Evolutionary conservation across 192 early-diverging fungal genomes (phyloP), one percentile per base, ranked within the genome.

Genomic region (Coemansia reversa): DNA sequence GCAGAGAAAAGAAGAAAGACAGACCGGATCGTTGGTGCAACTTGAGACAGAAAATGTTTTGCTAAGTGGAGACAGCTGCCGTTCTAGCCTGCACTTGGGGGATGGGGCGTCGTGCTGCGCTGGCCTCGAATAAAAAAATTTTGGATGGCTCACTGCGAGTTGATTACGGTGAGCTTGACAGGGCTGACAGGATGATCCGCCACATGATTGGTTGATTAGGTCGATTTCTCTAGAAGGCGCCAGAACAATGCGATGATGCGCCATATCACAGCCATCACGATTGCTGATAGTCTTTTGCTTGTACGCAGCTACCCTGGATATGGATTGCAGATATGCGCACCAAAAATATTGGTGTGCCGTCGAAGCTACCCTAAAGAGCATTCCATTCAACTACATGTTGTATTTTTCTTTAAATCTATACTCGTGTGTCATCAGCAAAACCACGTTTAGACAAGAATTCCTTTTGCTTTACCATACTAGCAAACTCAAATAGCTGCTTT

Each of bases 141-240:
- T 60, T 23, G n/a, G 22, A 14, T 23, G 23, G 52, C 52, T 24
- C 22, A 18, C 39, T 7, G 32, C 29, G 55, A 32, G 32, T n/a
- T 53, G 61, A 68, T 68, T 70, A 67, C 56, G 53, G 62, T 65
- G 51, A 64, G 60, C 57, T 12, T 27, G 23, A 23, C 28, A 28
- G 25, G 30, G 14, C 28, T 19, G 28, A 52, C 3, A 12, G 12
- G 35, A 12, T 66, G 60, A 66, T 66, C 64, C n/a, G 49, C 14
- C 33, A 20, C 47, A 51, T 57, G 74, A 75, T 75, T 69, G 60
- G 73, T 47, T 66, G 70, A 62, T 59, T 48, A 16, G 14, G 25
- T 22, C 58, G 25, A 48, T 29, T 48, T 23, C 35, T 39, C 35
- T 39, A 11, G 35, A 39, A 39, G 35, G 35, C 35, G 12, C 35